Evolutionary conservation across 768 basidiomycete species (phyloP).

Genomic region (Lactarius deliciosus): DNA sequence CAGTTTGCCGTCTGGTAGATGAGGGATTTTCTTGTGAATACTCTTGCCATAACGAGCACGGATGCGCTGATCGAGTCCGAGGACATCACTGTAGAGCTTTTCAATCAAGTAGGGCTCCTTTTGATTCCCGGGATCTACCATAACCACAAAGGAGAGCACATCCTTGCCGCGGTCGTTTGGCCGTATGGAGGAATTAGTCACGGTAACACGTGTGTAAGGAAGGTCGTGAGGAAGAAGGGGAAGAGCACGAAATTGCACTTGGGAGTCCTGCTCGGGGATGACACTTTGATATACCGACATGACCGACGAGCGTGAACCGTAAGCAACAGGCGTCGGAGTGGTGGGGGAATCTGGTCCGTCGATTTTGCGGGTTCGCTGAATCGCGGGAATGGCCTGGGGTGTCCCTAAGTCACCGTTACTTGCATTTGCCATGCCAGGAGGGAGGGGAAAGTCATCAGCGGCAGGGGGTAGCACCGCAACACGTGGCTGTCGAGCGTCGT

Average conservation of each 20-base stretch:
- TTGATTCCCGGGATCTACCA: constrained; percentile 65
- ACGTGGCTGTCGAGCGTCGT: constrained; percentile 20
- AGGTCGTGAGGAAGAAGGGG: constrained; percentile 73
- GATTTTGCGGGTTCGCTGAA: constrained; percentile 20
- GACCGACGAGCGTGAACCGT: constrained; percentile 16
- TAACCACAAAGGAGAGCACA: constrained; percentile 83
- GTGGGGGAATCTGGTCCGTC: constrained; percentile 29
- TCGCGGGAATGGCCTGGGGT: constrained; percentile 10
- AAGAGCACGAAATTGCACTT: constrained; percentile 63
- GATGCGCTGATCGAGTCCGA: constrained; percentile 81
- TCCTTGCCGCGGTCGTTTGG: constrained; percentile 92
- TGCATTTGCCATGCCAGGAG: constrained; percentile 20
- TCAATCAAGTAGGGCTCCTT: constrained; percentile 83
- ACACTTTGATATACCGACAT: constrained; percentile 28
- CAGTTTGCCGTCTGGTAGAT: constrained; percentile 85
- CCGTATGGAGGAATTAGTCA: constrained; percentile 80
- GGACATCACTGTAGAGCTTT: constrained; percentile 91
- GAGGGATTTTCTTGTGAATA: constrained; percentile 73
- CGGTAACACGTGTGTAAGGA: constrained; percentile 63
- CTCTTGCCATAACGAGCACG: constrained; percentile 56
- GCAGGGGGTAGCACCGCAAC: constrained; percentile 20
- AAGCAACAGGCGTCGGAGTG: constrained; percentile 28
- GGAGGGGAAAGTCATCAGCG: constrained; percentile 30
- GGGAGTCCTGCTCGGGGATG: constrained; percentile 31
- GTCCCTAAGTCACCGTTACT: constrained; percentile 17